phyloP scores from a whole-genome alignment of 2,329 filamentous ascomycete species.

The Sclerotinia sclerotiorum region DNA sequence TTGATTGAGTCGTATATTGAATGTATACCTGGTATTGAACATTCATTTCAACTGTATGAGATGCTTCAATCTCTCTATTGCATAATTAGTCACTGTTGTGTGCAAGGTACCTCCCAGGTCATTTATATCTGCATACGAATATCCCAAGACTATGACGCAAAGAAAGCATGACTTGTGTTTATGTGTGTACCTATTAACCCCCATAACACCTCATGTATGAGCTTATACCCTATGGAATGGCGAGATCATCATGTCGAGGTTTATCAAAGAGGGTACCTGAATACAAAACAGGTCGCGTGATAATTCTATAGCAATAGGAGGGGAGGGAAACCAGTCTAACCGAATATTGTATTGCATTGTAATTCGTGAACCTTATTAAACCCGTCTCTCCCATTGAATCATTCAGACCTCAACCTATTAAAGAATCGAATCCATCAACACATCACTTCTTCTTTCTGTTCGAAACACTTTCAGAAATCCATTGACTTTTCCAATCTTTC shows the following conservation, averaged over 20 bases:
- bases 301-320: not conserved
- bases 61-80: not conserved
- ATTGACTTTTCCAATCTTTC: slow-evolving; percentile 5
- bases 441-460: not conserved
- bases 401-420: slow-evolving; percentile 6
- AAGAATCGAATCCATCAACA: not conserved
- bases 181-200: too few species aligned
- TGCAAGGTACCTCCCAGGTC: not conserved
- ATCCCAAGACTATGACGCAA: not conserved
- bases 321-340: not conserved
- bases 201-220: too few species aligned
- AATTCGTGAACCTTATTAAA: not conserved
- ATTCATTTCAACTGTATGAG: not conserved
- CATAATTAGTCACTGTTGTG: not conserved
- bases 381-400: not conserved
- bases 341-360: slow-evolving; percentile 9
- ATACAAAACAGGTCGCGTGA: slow-evolving; percentile 15
- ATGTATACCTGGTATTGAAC: too few species aligned
- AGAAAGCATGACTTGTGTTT: not conserved
- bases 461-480: slow-evolving; percentile 7
- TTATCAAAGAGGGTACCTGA: not conserved
- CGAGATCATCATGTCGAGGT: not conserved
- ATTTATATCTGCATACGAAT: not conserved
- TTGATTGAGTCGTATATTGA: too few species aligned
- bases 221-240: not conserved